phyloP scores from a whole-genome alignment of 306 rosid genomes.

The Ochetophila trinervis region DNA sequence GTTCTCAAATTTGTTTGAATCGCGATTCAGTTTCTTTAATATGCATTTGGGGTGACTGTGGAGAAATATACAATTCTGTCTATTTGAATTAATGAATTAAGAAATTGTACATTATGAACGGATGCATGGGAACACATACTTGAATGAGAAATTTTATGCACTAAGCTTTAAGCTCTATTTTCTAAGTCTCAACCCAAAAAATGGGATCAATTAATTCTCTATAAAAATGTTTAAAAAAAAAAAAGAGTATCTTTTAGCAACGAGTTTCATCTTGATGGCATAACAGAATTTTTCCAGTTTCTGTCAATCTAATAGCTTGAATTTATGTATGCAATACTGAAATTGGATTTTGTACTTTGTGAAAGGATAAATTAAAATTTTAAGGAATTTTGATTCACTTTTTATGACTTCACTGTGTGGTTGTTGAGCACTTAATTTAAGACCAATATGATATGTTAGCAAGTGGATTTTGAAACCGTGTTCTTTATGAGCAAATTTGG shows the following conservation, averaged over 20 bases:
- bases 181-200: neutral
- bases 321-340: neutral
- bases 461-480: neutral
- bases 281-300: neutral
- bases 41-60: neutral
- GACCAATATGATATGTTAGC: neutral
- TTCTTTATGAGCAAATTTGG: neutral
- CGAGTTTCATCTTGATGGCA: neutral
- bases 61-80: neutral
- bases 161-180: neutral
- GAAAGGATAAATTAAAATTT: neutral
- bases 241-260: neutral
- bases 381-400: neutral
- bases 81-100: neutral
- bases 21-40: neutral
- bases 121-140: neutral
- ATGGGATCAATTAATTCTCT: neutral
- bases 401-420: neutral
- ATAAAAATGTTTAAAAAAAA: neutral
- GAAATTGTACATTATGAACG: neutral
- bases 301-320: neutral
- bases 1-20: neutral
- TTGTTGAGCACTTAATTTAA: neutral
- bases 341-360: neutral
- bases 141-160: neutral